Percentiles rank a stretch among this genome's conserved stretches.
Evolutionary conservation across 1,139 yeast species (phyloP).

Genomic region (Kodamaea sp.): DNA sequence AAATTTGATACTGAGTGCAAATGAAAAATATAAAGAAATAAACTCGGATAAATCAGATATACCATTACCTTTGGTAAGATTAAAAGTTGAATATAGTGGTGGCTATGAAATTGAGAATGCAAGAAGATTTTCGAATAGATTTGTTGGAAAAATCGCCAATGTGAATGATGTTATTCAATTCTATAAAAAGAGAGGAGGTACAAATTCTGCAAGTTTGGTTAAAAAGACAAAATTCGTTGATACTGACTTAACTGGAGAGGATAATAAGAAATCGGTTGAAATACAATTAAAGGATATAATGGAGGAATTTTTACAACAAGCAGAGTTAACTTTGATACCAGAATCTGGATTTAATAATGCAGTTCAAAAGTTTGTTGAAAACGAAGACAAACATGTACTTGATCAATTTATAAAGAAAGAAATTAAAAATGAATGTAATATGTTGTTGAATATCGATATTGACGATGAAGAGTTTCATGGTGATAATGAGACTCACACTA

Average conservation of each 20-base stretch:
- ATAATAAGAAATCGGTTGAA: conserved; percentile 27
- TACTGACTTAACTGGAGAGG: conserved; percentile 18
- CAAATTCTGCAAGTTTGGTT: conserved; percentile 12
- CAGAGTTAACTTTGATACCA: conserved; percentile 67
- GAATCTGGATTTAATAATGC: conserved; percentile 76
- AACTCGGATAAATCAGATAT: conserved; percentile 26
- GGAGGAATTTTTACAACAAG: conserved; percentile 55
- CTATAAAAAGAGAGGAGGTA: conserved; percentile 40
- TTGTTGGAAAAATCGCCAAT: conserved; percentile 90
- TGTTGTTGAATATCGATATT: conserved; percentile 46
- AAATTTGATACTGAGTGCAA: conserved; percentile 58
- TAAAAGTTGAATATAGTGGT: conserved; percentile 85
- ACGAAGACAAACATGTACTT: conserved; percentile 75
- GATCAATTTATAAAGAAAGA: conserved; percentile 67
- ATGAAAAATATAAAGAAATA: conserved; percentile 42
- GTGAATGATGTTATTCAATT: conserved; percentile 79
- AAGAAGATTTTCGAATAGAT: conserved; percentile 80
- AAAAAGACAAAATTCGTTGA: conserved; percentile 22
- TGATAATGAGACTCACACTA: conserved; percentile 26
- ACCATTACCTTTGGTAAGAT: conserved; percentile 76
- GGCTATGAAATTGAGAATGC: conserved; percentile 92
- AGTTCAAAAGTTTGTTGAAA: conserved; percentile 66
- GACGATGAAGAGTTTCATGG: conserved; percentile 32
- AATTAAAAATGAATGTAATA: conserved; percentile 56
- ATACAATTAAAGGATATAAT: conserved; percentile 58